Evolutionary conservation across 2,329 filamentous ascomycete species (phyloP).

Genomic region (Capronia americana): DNA sequence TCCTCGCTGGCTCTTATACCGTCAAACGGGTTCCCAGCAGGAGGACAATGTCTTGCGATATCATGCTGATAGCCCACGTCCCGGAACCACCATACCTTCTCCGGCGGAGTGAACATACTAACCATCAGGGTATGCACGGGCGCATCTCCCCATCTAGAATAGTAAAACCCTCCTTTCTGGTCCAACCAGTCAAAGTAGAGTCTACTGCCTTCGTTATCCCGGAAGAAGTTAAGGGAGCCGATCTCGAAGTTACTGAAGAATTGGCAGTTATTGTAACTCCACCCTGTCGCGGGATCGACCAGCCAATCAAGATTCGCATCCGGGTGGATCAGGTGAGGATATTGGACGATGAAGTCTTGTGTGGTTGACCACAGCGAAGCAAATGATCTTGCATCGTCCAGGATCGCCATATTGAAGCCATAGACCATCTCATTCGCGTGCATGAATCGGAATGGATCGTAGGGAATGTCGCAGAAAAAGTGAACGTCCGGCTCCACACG

Average conservation of each 20-base stretch:
- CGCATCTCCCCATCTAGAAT: slow-evolving; percentile 56
- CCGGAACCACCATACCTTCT: slow-evolving; percentile 59
- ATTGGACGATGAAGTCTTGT: slow-evolving; percentile 54
- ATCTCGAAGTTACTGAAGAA: slow-evolving; percentile 64
- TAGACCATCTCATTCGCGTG: slow-evolving; percentile 46
- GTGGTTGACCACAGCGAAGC: slow-evolving; percentile 56
- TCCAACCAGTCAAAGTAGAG: slow-evolving; percentile 60
- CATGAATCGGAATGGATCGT: slow-evolving; percentile 49
- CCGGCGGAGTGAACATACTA: slow-evolving; percentile 60
- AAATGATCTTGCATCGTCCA: slow-evolving; percentile 55
- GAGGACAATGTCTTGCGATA: slow-evolving; percentile 49
- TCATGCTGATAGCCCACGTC: slow-evolving; percentile 56
- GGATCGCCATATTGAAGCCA: slow-evolving; percentile 60
- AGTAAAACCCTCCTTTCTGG: slow-evolving; percentile 56
- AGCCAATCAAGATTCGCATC: slow-evolving; percentile 60
- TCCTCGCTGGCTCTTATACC: not conserved
- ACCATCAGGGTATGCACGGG: slow-evolving; percentile 62
- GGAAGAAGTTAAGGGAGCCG: slow-evolving; percentile 57
- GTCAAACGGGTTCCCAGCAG: slow-evolving; percentile 3
- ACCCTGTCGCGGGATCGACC: slow-evolving; percentile 45
- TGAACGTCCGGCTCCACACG: slow-evolving; percentile 66
- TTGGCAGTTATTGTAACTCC: slow-evolving; percentile 56
- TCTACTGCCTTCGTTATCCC: slow-evolving; percentile 51
- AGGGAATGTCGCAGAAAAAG: slow-evolving; percentile 58
- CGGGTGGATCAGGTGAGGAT: slow-evolving; percentile 55